Conservation (phyloP, 495 filamentous ascomycete genomes). For the Aspergillus bridgeri region DNA sequence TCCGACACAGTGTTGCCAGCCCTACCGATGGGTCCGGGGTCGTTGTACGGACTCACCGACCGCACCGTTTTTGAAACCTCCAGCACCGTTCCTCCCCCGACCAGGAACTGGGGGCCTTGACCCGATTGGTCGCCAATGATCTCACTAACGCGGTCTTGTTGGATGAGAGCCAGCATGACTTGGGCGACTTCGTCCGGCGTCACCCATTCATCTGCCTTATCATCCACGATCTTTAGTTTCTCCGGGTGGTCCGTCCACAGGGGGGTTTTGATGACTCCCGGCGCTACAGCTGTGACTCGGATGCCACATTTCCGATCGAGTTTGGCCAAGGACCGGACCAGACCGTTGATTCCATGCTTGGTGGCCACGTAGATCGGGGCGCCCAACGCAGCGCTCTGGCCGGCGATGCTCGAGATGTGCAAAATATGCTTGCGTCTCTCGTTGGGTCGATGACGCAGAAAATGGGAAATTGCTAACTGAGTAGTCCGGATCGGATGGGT, state of each 20-base stretch:
- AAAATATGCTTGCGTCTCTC: conserved; percentile 49
- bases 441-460: conserved; percentile 34
- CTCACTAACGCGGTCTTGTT: conserved; percentile 45
- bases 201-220: conserved; percentile 54
- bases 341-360: conserved; percentile 61
- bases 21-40: conserved; percentile 52
- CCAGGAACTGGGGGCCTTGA: conserved; percentile 28
- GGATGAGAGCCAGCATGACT: conserved; percentile 58
- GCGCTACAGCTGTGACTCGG: conserved; percentile 62
- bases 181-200: conserved; percentile 62
- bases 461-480: conserved; percentile 61
- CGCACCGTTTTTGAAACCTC: conserved; percentile 58
- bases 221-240: conserved; percentile 55
- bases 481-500: conserved; percentile 67
- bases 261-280: conserved; percentile 64
- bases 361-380: conserved; percentile 59
- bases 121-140: conserved; percentile 39
- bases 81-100: conserved; percentile 50
- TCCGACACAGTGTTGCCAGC: conserved; percentile 48
- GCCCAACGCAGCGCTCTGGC: conserved; percentile 47
- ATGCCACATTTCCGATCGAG: conserved; percentile 55
- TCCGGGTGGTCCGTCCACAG: conserved; percentile 68
- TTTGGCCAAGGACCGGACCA: conserved; percentile 50
- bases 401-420: conserved; percentile 62
- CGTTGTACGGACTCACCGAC: conserved; percentile 49